Evolutionary conservation across 805 yeast genomes (phyloP), one percentile per base, ranked within the genome.

Genomic region (Yarrowia sp.): DNA sequence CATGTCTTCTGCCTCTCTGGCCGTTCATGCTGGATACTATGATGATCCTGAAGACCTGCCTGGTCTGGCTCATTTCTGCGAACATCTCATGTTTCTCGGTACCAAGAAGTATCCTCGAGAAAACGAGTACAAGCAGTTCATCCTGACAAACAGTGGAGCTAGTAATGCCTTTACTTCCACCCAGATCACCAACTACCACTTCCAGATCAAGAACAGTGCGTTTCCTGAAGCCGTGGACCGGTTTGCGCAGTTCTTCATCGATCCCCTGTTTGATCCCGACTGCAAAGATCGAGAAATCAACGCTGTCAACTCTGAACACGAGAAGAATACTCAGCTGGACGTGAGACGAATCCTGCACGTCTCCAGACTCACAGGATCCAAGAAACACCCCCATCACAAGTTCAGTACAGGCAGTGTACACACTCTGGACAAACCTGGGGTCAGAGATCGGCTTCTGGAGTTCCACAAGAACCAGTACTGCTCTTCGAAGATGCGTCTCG

Each of bases 281-380:
- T 89, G 97, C 75, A 91, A 92, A 75, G 97, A 92, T 75, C 84
- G 98, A 67, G 99, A 94, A 78, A 89, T 94, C 74, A 86, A 87
- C 71, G 98, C 98, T 1, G 98, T 94, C 11, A 97, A 94, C 78
- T 90, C 97, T 42, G 99, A 94, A 79, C 92, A 94, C 80, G 93
- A 92, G 77, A 94, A 94, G 79, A 94, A 94, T 77, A 81, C 94
- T 63, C 98, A 94, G 78, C 89, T 84, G 76, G 99, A 94, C 77
- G 75, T 79, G 49, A 92, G 98, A 97, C 85, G 98, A 75, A 79
- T 91, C 59, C 87, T 89, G 74, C 98, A 94, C 78, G 82, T 95
- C 65, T 92, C 90, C 67, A 90, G 91, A 79, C 83, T 88, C 63
- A 80, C 88, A 38, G 82, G 94, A 15, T 91, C 89, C 77, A 85